Evolutionary conservation across 495 filamentous ascomycete genomes (phyloP).

Genomic region (Neurospora sp.): DNA sequence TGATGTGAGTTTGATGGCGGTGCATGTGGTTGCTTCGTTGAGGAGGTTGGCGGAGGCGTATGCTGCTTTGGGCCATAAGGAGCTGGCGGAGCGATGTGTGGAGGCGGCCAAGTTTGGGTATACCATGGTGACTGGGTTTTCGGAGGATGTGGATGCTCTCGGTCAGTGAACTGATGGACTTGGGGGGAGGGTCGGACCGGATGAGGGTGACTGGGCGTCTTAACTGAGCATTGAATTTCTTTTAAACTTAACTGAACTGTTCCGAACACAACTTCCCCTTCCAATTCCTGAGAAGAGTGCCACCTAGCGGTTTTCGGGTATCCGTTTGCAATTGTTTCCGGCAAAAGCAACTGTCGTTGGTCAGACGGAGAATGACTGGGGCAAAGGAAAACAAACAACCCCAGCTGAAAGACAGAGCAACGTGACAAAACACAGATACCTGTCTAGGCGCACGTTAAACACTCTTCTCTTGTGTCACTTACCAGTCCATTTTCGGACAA

Average conservation of each 20-base stretch:
- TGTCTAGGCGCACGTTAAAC: neutral
- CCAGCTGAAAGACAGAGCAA: neutral
- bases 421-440: neutral
- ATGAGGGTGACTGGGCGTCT: neutral
- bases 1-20: conserved; percentile 26
- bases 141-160: neutral
- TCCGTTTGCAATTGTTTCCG: neutral
- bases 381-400: neutral
- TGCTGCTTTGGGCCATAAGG: conserved; percentile 16
- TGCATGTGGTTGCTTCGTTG: conserved; percentile 29
- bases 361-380: neutral
- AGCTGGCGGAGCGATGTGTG: conserved; percentile 17
- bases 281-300: neutral
- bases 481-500: neutral
- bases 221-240: neutral
- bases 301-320: neutral
- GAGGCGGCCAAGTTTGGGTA: conserved; percentile 28
- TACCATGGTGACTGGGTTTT: conserved; percentile 27
- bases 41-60: conserved; percentile 28
- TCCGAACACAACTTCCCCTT: neutral
- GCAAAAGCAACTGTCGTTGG: neutral
- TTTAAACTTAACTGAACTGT: neutral
- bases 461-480: neutral
- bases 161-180: neutral
- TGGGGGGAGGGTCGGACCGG: neutral